Evolutionary conservation across 257 asterid species (phyloP), one percentile per base, ranked within the genome.

Genomic region (Striga asiatica): DNA sequence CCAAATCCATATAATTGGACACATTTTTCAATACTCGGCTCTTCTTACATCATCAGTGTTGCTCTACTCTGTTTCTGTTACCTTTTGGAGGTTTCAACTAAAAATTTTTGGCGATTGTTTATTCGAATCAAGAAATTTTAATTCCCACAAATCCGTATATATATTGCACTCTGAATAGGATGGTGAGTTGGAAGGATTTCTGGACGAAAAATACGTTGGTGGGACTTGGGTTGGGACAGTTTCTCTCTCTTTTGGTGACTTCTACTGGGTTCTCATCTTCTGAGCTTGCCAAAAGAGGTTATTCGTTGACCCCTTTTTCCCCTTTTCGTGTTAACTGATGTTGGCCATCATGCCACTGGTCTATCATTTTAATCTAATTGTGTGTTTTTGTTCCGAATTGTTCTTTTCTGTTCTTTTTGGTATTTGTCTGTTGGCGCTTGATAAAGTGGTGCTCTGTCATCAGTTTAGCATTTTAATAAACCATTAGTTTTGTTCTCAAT

Each of bases 201-300:
- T 76, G 73, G 77, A 67, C 76, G 1, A 88, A 77, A 69, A 78
- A 54, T 58, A 78, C 94, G 13, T 66, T 84, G 48, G 56, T 77
- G 71, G 94, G 82, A 57, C 89, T 91, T 59, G 79, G 65, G 35
- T 70, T 91, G 68, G 98, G 98, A 2, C 98, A 91, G 61, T 17
- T 84, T 47, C 85, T 91, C 12, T 91, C 98, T 17, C 97, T 91
- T 66, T 46, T 91, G 8, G 60, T 91, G 42, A 87, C 97, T 62
- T 82, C 98, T 5, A 91, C 98, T 27, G 98, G 97, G 19, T 88
- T 91, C 70, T 60, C 94, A 37, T 91, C 98, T 27, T 91, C 98
- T 6, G 97, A 87, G 61, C 94, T 91, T 31, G 85, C 97, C 32
- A 81, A 78, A 50, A 74, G 34, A 84, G 98, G 95, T 65, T 41